A percentile compares a stretch with the other conserved stretches of the same genome.
phyloP scores from a whole-genome alignment of 2,329 filamentous ascomycete species.

The Paracoccidioides brasiliensis region DNA sequence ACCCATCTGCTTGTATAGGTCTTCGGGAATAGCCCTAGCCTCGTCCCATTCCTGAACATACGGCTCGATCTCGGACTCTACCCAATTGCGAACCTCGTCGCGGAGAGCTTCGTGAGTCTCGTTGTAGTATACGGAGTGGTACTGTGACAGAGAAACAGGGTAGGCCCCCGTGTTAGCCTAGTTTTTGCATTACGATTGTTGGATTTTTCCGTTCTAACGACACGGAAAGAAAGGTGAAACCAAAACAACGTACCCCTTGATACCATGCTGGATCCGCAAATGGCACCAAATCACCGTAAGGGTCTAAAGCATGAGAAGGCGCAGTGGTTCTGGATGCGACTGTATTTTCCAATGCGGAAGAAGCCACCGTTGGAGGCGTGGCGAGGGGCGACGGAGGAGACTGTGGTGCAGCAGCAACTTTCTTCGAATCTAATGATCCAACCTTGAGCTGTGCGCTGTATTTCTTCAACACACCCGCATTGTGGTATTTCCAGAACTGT shows the following conservation, averaged over 20 bases:
- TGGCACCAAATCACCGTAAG: slow-evolving; percentile 75
- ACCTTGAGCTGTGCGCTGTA: slow-evolving; percentile 48
- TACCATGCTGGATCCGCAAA: slow-evolving; percentile 93
- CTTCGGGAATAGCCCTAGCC: slow-evolving; percentile 73
- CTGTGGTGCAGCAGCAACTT: slow-evolving; percentile 43
- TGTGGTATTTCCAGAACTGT: slow-evolving; percentile 56
- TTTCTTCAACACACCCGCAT: slow-evolving; percentile 48
- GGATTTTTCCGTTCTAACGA: slow-evolving; percentile 2
- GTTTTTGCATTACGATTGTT: not conserved
- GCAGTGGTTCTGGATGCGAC: slow-evolving; percentile 43
- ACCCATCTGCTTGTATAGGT: slow-evolving; percentile 92
- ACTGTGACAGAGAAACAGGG: slow-evolving; percentile 38
- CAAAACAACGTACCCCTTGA: slow-evolving; percentile 55
- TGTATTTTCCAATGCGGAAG: slow-evolving; percentile 35
- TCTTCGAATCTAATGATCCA: slow-evolving; percentile 75
- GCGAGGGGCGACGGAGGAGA: slow-evolving; percentile 33
- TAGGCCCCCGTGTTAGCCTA: not conserved
- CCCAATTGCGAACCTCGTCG: slow-evolving; percentile 81
- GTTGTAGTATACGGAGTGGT: slow-evolving; percentile 95
- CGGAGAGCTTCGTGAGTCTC: slow-evolving; percentile 84
- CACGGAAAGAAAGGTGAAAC: not conserved
- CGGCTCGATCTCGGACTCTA: slow-evolving; percentile 79
- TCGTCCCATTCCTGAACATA: slow-evolving; percentile 95
- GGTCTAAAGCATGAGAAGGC: slow-evolving; percentile 55
- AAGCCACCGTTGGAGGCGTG: slow-evolving; percentile 31